Percentiles rank a stretch among this genome's conserved stretches.
Evolutionary conservation across 2,329 filamentous ascomycete species (phyloP).

Genomic region (Talaromyces rugulosus): DNA sequence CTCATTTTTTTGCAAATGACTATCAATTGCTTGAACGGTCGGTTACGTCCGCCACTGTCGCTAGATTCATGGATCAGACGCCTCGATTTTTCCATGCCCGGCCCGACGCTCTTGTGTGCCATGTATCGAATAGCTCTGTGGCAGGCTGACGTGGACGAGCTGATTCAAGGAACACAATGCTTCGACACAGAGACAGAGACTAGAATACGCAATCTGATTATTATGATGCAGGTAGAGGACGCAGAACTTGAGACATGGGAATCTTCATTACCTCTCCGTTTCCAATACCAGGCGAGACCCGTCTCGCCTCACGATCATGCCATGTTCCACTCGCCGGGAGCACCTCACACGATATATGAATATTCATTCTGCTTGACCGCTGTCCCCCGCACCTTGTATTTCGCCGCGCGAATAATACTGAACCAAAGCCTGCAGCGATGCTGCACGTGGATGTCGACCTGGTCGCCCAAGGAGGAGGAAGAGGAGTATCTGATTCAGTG

Average conservation of each 20-base stretch:
- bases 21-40: neutral
- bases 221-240: neutral
- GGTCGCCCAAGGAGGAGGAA: neutral
- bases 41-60: neutral
- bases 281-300: neutral
- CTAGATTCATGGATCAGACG: neutral
- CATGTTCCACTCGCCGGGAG: neutral
- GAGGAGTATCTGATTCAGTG: neutral
- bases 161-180: neutral
- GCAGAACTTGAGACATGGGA: neutral
- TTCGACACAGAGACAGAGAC: neutral
- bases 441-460: neutral
- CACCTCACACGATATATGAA: neutral
- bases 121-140: neutral
- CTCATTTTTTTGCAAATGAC: constrained; percentile 1
- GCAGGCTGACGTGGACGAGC: constrained; percentile 2
- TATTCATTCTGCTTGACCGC: neutral
- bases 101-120: neutral
- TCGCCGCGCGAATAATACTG: neutral
- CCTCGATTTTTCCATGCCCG: neutral
- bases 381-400: neutral
- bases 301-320: neutral
- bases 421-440: neutral
- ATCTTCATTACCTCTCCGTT: neutral
- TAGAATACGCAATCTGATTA: neutral